These are phyloP conservation scores for Camelina hispida DNA, from an alignment of 345 rosid genomes.

Conservation along the genomic window DNA sequence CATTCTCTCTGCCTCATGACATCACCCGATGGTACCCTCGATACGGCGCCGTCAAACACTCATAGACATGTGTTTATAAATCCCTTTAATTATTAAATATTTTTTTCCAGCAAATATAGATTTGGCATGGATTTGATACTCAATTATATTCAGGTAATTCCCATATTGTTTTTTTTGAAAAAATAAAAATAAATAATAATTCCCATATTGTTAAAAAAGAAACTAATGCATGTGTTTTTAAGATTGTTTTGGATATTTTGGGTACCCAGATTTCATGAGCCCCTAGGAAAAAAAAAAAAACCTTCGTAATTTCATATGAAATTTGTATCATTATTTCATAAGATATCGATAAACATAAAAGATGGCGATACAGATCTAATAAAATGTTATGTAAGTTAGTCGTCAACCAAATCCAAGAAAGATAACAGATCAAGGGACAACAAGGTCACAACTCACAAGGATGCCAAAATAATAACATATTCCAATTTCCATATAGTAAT, in stretches of 20 bases:
- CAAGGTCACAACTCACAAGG: background rate
- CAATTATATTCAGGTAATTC: background rate
- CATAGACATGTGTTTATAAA: background rate
- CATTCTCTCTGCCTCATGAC: conserved; percentile 42
- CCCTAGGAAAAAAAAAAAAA: no score
- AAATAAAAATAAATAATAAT: no score
- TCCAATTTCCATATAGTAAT: background rate
- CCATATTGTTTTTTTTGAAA: background rate
- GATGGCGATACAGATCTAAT: no score
- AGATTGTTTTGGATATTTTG: background rate
- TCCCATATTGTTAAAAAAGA: background rate
- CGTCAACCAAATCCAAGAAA: background rate
- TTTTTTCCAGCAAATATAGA: background rate
- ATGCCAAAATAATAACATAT: background rate
- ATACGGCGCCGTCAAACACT: conserved; percentile 42
- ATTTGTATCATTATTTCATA: no score
- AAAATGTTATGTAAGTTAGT: background rate
- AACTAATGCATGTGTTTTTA: background rate
- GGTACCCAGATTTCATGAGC: background rate
- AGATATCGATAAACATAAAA: background rate
- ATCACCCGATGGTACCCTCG: conserved; percentile 43
- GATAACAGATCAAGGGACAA: background rate
- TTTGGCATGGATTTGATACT: conserved; percentile 14
- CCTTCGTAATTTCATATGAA: no score
- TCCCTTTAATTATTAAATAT: background rate